A percentile compares a stretch with the other conserved stretches of the same genome.
Conservation (phyloP, 331 rosid genomes). For the Malus hybrid region DNA sequence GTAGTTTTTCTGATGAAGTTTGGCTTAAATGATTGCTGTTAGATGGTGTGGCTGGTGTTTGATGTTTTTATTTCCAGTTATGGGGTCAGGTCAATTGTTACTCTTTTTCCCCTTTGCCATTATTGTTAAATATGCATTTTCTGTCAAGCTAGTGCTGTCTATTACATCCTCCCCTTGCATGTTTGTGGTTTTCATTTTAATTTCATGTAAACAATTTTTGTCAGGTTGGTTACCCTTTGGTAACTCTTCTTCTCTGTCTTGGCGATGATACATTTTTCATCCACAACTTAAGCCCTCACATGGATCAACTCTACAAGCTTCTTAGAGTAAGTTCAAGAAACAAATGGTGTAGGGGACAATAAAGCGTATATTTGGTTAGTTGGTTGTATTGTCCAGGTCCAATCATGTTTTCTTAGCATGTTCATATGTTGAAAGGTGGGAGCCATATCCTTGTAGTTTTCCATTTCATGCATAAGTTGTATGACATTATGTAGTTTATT, state of each 20-base stretch:
- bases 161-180: not conserved
- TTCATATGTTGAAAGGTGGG: not conserved
- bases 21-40: not conserved
- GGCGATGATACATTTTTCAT: constrained; percentile 91
- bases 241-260: constrained; percentile 94
- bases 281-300: constrained; percentile 78
- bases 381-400: constrained; percentile 3
- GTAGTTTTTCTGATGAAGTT: not conserved
- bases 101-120: not conserved
- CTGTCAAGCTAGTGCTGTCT: not conserved
- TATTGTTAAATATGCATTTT: not conserved
- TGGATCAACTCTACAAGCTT: constrained; percentile 97
- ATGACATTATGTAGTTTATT: constrained; percentile 35
- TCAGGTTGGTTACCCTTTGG: constrained; percentile 96
- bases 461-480: constrained; percentile 19
- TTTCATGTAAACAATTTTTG: constrained; percentile 5
- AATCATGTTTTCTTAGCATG: constrained; percentile 4
- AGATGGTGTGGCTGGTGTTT: not conserved
- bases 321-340: constrained; percentile 63
- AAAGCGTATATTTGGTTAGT: constrained; percentile 6
- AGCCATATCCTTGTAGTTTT: constrained; percentile 11
- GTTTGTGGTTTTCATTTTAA: not conserved
- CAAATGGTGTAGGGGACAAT: not conserved
- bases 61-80: not conserved
- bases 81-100: not conserved